phyloP scores from a whole-genome alignment of 2,329 filamentous ascomycete genomes.

The Epichloe sp. region DNA sequence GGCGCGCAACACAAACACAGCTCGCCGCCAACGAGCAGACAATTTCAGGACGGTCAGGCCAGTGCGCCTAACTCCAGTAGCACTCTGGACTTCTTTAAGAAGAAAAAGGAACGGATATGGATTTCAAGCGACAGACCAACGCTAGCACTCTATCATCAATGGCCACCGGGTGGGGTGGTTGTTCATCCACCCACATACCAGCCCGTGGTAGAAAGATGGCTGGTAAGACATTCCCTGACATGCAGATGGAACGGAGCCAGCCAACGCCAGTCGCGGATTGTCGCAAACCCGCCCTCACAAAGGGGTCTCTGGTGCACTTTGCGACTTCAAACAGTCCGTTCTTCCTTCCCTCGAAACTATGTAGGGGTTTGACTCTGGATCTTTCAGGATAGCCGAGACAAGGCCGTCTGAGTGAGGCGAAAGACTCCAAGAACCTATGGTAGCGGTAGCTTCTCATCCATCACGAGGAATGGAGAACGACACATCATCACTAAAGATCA shows the following conservation, averaged over 20 bases:
- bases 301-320: not conserved
- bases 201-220: not conserved
- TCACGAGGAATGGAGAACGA: not conserved
- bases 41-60: no score
- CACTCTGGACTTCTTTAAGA: no score
- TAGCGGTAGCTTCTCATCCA: not conserved
- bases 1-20: no score
- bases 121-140: no score
- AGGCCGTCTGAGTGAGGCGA: not conserved
- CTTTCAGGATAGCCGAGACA: not conserved
- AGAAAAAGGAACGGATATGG: no score
- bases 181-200: not conserved
- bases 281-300: not conserved
- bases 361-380: not conserved
- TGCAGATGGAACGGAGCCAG: not conserved
- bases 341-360: not conserved
- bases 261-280: not conserved
- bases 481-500: not conserved
- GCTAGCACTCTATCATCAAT: not conserved
- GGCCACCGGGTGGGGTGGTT: not conserved
- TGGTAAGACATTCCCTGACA: not conserved
- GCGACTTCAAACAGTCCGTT: not conserved
- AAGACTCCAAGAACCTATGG: not conserved
- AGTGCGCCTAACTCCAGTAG: no score
- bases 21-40: no score